phyloP scores from a whole-genome alignment of 257 asterid species.

The Solanum medicagineum region DNA sequence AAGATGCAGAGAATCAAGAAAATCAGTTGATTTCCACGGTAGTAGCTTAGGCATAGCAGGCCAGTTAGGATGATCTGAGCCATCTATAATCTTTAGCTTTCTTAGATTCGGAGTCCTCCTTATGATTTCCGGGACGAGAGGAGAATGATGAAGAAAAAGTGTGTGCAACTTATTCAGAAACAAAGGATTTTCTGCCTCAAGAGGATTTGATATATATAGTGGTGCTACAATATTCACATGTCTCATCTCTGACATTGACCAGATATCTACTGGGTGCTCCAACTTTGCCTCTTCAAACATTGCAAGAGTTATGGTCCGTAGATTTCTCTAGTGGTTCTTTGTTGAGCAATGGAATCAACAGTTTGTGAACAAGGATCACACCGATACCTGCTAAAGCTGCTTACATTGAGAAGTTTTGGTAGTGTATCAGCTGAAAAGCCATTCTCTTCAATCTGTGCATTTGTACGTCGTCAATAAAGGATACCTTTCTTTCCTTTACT shows the following conservation, averaged over 20 bases:
- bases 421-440: neutral
- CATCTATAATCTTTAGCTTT: neutral
- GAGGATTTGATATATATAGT: neutral
- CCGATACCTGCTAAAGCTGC: neutral
- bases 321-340: neutral
- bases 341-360: neutral
- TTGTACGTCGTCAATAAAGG: neutral
- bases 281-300: too few species aligned
- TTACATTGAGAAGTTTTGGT: neutral
- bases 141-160: neutral
- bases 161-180: neutral
- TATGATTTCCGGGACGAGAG: neutral
- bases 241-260: neutral
- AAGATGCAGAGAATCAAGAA: neutral
- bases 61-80: neutral
- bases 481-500: neutral
- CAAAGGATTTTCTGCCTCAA: neutral
- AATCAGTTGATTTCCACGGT: too few species aligned
- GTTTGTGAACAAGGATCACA: neutral
- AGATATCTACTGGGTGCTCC: neutral
- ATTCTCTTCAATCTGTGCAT: neutral
- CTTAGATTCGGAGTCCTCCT: neutral
- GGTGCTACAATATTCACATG: neutral
- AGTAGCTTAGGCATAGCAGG: neutral
- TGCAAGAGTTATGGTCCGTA: too few species aligned